These are phyloP conservation scores for Amorphotheca resinae DNA, from an alignment of 495 filamentous ascomycete genomes.

Conservation along the genomic window DNA sequence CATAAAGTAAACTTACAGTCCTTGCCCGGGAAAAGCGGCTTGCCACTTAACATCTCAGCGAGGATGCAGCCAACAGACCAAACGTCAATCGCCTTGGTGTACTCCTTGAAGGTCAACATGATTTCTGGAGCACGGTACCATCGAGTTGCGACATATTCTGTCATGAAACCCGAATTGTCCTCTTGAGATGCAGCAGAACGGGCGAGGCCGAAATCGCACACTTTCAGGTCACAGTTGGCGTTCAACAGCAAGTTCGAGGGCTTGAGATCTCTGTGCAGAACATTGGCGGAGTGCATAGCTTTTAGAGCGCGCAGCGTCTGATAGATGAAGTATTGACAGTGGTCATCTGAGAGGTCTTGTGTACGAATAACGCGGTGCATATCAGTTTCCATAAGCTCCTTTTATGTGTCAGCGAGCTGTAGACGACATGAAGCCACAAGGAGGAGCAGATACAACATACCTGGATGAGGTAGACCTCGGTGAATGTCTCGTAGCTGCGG, in stretches of 20 bases:
- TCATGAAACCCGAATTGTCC: constrained; percentile 99
- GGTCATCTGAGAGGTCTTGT: constrained; percentile 95
- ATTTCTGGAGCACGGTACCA: constrained; percentile 99
- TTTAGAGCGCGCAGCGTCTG: constrained; percentile 96
- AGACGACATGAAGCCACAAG: not conserved
- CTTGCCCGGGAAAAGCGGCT: constrained; percentile 96
- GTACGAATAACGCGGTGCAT: constrained; percentile 99
- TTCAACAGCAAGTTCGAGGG: constrained; percentile 95
- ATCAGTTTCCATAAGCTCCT: constrained; percentile 99
- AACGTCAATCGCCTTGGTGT: constrained; percentile 99
- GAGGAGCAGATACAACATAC: constrained; percentile 33
- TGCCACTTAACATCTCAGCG: constrained; percentile 99
- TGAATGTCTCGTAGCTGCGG: constrained; percentile 87
- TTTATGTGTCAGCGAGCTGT: constrained; percentile 6
- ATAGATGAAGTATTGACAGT: constrained; percentile 99
- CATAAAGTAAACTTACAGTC: constrained; percentile 66
- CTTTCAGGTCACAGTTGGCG: constrained; percentile 98
- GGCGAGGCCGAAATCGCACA: constrained; percentile 95
- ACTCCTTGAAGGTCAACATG: constrained; percentile 99
- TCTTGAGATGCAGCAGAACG: constrained; percentile 86
- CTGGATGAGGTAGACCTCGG: constrained; percentile 98
- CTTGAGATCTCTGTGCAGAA: constrained; percentile 94
- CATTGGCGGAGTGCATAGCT: constrained; percentile 98
- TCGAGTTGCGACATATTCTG: constrained; percentile 97
- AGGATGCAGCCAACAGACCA: constrained; percentile 99